These are phyloP conservation scores for Gossypium aridum DNA, from an alignment of 441 rosid genomes.

Conservation along the genomic window DNA sequence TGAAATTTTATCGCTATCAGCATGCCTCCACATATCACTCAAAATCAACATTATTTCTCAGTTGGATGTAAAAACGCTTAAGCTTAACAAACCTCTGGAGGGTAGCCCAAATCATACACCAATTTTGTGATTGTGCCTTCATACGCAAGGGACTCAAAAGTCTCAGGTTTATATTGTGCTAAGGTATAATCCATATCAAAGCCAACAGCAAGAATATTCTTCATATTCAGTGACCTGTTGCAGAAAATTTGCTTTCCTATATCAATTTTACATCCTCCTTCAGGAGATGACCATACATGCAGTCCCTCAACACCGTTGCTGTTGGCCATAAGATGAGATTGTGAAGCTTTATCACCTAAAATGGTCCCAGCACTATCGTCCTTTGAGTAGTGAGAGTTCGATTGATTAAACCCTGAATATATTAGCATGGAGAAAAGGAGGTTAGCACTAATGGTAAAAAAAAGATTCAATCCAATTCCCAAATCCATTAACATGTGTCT, in stretches of 20 bases:
- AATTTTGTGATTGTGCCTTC: conserved; percentile 82
- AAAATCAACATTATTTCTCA: not conserved
- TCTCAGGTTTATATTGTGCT: conserved; percentile 94
- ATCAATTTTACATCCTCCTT: conserved; percentile 53
- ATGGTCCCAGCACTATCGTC: conserved; percentile 29
- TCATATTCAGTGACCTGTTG: conserved; percentile 95
- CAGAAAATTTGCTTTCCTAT: conserved; percentile 81
- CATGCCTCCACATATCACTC: conserved; percentile 2
- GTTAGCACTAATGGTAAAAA: not conserved
- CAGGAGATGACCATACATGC: conserved; percentile 64
- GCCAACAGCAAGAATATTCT: conserved; percentile 81
- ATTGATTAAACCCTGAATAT: conserved; percentile 46
- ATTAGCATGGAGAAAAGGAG: conserved; percentile 9
- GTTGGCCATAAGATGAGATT: conserved; percentile 21
- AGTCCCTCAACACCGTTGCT: conserved; percentile 38
- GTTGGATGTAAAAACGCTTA: not conserved
- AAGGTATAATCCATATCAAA: conserved; percentile 99
- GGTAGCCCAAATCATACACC: conserved; percentile 87
- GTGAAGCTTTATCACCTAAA: conserved; percentile 30
- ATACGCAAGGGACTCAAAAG: conserved; percentile 93
- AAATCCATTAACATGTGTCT: not conserved
- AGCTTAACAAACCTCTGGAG: conserved; percentile 65
- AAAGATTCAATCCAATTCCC: not conserved
- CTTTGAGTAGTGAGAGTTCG: conserved; percentile 44
- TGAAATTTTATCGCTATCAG: conserved; percentile 4